phyloP scores from a whole-genome alignment of 176 grass and related monocot species.

The Triticum dicoccoides region DNA sequence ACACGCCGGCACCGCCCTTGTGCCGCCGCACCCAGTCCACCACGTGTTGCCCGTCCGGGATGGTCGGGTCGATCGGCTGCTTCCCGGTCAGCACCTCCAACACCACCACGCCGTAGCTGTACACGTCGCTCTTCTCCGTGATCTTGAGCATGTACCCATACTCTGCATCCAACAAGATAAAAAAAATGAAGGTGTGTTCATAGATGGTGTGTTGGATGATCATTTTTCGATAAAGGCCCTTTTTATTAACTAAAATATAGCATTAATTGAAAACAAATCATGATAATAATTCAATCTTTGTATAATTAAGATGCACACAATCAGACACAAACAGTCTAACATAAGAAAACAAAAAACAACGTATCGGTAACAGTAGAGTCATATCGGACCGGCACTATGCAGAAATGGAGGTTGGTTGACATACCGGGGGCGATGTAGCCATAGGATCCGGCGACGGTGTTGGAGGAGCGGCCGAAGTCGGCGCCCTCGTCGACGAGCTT shows the following conservation, averaged over 20 bases:
- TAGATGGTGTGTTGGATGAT: not conserved
- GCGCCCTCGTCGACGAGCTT: conserved; percentile 83
- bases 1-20: conserved; percentile 47
- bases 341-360: too few species aligned
- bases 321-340: too few species aligned
- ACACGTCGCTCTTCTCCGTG: conserved; percentile 93
- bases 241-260: not conserved
- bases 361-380: too few species aligned
- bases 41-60: conserved; percentile 70
- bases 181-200: not conserved
- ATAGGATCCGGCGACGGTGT: conserved; percentile 95
- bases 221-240: too few species aligned
- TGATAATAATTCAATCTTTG: too few species aligned
- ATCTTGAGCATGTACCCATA: conserved; percentile 99
- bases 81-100: conserved; percentile 90
- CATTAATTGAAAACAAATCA: too few species aligned
- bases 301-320: too few species aligned
- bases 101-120: conserved; percentile 97
- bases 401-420: not conserved
- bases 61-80: conserved; percentile 92
- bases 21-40: conserved; percentile 84
- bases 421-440: conserved; percentile 93
- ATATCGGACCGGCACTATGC: too few species aligned
- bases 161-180: conserved; percentile 39
- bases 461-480: conserved; percentile 70